Percentiles rank a stretch among this genome's conserved stretches.
These are phyloP conservation scores for Fraxinus excelsior DNA, from an alignment of 257 asterid species.

Conservation along the genomic window DNA sequence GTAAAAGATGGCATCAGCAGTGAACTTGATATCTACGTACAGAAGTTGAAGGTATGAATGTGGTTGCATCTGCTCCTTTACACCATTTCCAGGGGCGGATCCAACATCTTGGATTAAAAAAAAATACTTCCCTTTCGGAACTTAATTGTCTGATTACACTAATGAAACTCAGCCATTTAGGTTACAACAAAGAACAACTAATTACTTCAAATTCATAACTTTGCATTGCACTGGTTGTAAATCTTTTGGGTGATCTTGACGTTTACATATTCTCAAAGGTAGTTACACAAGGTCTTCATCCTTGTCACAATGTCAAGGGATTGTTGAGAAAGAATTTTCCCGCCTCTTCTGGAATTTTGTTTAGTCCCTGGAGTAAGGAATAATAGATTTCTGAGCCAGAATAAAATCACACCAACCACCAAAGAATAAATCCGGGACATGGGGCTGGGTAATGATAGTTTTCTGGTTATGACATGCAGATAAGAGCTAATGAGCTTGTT, in stretches of 20 bases:
- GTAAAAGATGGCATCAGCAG: slow-evolving; percentile 54
- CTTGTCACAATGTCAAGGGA: slow-evolving; percentile 10
- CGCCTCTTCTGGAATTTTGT: not conserved
- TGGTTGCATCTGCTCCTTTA: slow-evolving; percentile 17
- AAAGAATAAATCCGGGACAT: too few relatives aligned
- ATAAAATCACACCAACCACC: not conserved
- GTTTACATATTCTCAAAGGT: slow-evolving; percentile 19
- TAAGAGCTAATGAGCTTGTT: slow-evolving; percentile 6
- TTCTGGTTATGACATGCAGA: not conserved
- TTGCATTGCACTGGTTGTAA: not conserved
- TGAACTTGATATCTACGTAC: slow-evolving; percentile 69
- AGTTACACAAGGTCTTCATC: not conserved
- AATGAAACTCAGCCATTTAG: slow-evolving; percentile 13
- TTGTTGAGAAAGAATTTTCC: slow-evolving; percentile 15
- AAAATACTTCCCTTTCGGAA: slow-evolving; percentile 2
- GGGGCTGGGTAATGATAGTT: too few relatives aligned
- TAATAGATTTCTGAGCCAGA: slow-evolving; percentile 12
- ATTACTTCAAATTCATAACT: not conserved
- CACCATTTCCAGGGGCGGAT: slow-evolving; percentile 2
- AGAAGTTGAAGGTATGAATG: slow-evolving; percentile 69
- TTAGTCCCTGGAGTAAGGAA: slow-evolving; percentile 16
- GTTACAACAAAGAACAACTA: not conserved
- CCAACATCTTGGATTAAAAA: too few relatives aligned
- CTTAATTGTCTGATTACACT: slow-evolving; percentile 15
- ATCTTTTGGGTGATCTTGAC: not conserved